Evolutionary conservation across 805 yeast genomes (phyloP).

Genomic region (Saturnispora gosingensis): DNA sequence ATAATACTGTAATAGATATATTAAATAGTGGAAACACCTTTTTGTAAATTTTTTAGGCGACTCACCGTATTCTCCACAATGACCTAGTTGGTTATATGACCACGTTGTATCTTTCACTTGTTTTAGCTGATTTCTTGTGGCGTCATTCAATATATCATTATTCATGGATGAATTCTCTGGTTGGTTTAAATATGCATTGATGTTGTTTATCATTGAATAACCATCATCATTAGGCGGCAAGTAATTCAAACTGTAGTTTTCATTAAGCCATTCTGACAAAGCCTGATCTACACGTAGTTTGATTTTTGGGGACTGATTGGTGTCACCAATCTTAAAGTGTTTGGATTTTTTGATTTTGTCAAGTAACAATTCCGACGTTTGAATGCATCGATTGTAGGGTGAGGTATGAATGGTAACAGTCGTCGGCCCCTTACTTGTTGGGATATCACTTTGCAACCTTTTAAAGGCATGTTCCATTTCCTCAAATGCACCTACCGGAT

Average conservation of each 20-base stretch:
- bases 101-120: slow-evolving; percentile 24
- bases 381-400: slow-evolving; percentile 37
- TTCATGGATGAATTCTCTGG: slow-evolving; percentile 11
- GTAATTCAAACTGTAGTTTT: slow-evolving; percentile 30
- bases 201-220: slow-evolving; percentile 30
- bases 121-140: slow-evolving; percentile 15
- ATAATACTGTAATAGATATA: slow-evolving; percentile 27
- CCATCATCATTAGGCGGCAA: slow-evolving; percentile 40
- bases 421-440: slow-evolving; percentile 10
- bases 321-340: slow-evolving; percentile 1
- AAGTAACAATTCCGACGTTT: slow-evolving; percentile 29
- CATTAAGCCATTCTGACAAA: slow-evolving; percentile 36
- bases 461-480: slow-evolving; percentile 25
- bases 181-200: slow-evolving; percentile 30
- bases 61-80: slow-evolving; percentile 37
- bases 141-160: slow-evolving; percentile 12
- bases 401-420: slow-evolving; percentile 30
- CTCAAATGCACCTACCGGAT: slow-evolving; percentile 15
- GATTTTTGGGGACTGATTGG: slow-evolving; percentile 4
- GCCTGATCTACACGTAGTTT: slow-evolving; percentile 33
- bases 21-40: slow-evolving; percentile 29
- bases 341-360: slow-evolving; percentile 13
- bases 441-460: slow-evolving; percentile 19
- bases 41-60: slow-evolving; percentile 28
- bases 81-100: slow-evolving; percentile 30